Conservation (phyloP, 257 asterid genomes). For the Solanum commersonii region DNA sequence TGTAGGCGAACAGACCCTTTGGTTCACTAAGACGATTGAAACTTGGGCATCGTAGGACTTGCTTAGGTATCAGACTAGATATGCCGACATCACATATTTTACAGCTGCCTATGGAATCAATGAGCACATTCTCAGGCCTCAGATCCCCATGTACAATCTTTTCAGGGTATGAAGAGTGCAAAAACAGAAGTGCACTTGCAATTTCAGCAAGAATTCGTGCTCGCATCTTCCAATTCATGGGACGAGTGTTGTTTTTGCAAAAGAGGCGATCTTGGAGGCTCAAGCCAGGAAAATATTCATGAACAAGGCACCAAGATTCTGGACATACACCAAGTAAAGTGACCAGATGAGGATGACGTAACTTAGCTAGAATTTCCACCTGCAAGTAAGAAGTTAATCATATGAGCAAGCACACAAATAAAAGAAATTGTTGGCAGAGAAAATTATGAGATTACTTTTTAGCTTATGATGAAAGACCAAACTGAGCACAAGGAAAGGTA, state of each 20-base stretch:
- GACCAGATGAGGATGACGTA: constrained; percentile 55
- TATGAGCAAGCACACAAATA: not conserved
- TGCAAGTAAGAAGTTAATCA: constrained; percentile 11
- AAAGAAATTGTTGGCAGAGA: not conserved
- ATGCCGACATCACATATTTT: constrained; percentile 58
- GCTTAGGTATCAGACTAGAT: constrained; percentile 35
- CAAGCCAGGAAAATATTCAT: constrained; percentile 63
- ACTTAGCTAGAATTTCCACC: constrained; percentile 48
- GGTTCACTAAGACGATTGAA: constrained; percentile 37
- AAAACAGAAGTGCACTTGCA: constrained; percentile 50
- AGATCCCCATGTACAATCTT: constrained; percentile 55
- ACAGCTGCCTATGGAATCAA: constrained; percentile 42
- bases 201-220: constrained; percentile 47
- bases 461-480: not conserved
- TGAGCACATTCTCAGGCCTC: constrained; percentile 63
- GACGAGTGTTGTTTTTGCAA: constrained; percentile 15
- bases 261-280: constrained; percentile 52
- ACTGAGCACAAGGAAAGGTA: not conserved
- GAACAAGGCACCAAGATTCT: constrained; percentile 58
- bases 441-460: not conserved
- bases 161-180: constrained; percentile 47
- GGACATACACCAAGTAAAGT: constrained; percentile 59
- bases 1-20: constrained; percentile 34
- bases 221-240: constrained; percentile 67
- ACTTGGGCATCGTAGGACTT: constrained; percentile 55